Percentiles rank a stretch among this genome's conserved stretches.
phyloP scores from a whole-genome alignment of 1,284 basidiomycete genomes.

The Boletus smithii region DNA sequence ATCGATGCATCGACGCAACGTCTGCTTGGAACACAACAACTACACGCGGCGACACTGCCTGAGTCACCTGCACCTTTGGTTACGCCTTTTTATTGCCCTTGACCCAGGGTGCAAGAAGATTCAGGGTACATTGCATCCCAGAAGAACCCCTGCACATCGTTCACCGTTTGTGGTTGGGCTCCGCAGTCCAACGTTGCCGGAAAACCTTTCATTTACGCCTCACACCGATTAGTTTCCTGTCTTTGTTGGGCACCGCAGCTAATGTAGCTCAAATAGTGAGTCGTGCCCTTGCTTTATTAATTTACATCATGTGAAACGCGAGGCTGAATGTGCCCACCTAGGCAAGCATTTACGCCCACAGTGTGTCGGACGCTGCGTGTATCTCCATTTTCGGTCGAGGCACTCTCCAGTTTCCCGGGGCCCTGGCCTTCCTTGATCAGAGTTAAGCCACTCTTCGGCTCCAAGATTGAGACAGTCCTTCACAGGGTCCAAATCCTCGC shows the following conservation, averaged over 20 bases:
- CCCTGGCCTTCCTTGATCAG: background rate
- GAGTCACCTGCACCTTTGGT: background rate
- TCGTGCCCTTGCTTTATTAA: conserved; percentile 1
- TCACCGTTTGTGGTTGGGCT: background rate
- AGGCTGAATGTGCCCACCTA: conserved; percentile 8
- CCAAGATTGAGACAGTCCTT: background rate
- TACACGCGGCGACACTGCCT: background rate
- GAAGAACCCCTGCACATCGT: background rate
- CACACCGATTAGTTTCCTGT: background rate
- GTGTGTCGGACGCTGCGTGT: background rate
- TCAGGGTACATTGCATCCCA: background rate
- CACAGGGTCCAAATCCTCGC: background rate
- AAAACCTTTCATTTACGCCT: background rate
- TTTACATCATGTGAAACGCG: conserved; percentile 17
- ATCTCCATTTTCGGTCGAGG: conserved; percentile 9
- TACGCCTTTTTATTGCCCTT: conserved; percentile 4
- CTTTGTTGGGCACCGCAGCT: background rate
- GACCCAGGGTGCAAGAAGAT: conserved; percentile 8
- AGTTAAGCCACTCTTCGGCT: background rate
- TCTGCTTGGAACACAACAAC: background rate
- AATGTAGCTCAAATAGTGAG: background rate
- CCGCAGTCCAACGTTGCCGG: background rate
- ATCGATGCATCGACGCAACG: no score
- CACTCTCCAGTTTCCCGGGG: background rate
- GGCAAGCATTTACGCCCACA: conserved; percentile 10